Percentiles rank a stretch among this genome's conserved stretches.
Evolutionary conservation across 768 basidiomycete genomes (phyloP).

Genomic region (Pisolithus tinctorius): DNA sequence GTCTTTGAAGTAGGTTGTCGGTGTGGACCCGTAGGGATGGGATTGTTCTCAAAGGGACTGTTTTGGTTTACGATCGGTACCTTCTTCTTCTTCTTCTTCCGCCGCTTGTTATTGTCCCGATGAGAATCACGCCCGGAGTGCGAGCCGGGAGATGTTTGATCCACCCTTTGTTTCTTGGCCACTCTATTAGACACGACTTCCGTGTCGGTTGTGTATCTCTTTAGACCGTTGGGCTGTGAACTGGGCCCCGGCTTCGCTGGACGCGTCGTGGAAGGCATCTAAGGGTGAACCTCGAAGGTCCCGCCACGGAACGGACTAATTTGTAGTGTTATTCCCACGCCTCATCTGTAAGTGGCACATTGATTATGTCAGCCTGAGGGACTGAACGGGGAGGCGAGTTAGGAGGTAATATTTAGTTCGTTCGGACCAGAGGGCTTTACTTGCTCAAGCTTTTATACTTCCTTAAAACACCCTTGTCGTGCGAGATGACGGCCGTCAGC

Average conservation of each 20-base stretch:
- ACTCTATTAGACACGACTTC: constrained; percentile 12
- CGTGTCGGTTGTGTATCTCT: constrained; percentile 10
- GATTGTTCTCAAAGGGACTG: constrained; percentile 6
- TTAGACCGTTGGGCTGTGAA: not conserved
- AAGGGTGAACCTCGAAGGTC: not conserved
- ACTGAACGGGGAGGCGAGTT: too few relatives aligned
- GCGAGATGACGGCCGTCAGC: too few relatives aligned
- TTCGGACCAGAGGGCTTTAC: too few relatives aligned
- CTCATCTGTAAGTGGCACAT: not conserved
- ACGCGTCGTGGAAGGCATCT: constrained; percentile 23
- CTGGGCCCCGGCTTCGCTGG: constrained; percentile 12
- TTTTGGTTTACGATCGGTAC: constrained; percentile 13
- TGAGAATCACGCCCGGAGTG: constrained; percentile 11
- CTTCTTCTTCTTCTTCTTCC: constrained; percentile 26
- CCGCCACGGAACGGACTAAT: too few relatives aligned
- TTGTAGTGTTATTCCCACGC: not conserved
- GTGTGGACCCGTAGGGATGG: constrained; percentile 1
- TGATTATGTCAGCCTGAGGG: too few relatives aligned
- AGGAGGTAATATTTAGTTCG: too few relatives aligned
- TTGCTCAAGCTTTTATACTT: too few relatives aligned
- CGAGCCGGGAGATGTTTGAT: constrained; percentile 11
- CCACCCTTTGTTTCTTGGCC: constrained; percentile 19
- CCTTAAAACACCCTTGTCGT: too few relatives aligned
- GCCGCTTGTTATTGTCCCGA: constrained; percentile 18
- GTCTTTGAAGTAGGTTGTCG: constrained; percentile 8